Base-by-base conservation (phyloP, 2,329 filamentous ascomycete species). In the Chalara sp. region DNA sequence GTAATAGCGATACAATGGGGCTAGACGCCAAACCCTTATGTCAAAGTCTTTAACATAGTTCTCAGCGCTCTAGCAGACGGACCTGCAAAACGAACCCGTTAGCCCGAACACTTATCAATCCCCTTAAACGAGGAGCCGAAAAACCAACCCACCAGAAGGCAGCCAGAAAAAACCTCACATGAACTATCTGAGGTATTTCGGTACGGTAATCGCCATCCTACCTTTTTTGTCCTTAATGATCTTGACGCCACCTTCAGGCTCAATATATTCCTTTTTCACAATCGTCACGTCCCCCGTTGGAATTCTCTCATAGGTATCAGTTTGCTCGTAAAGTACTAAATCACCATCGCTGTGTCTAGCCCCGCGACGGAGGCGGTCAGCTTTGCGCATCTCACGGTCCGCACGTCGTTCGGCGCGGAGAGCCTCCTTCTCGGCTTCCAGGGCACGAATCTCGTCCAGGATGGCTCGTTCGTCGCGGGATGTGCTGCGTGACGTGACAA, bases 141-240 rank as follows among this genome's bases (percentile, higher is more conserved):
- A n/a, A 37, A 37, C 35, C 8, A 46, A 63, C 56, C 59, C 61
- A 63, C 56, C 58, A 58, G 54, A 59, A 50, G 54, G 56, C 49
- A 55, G 49, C 44, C 49, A 49, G 54, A 53, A 57, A 21, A 21
- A 21, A 21, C 44, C 56, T 44, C 49, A 47, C 40, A 51, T 76
- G 74, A 76, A 49, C 50, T 54, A 47, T 71, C 78, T 70, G 70
- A 82, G 78, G 51, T 63, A 55, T 73, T 83, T 82, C 65, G 86
- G 87, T 70, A 88, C 80, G 74, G 86, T 87, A 73, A 91, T 83
- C 76, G 84, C 81, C 82, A 93, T 84, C 87, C 85, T 93, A 95
- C 91, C 90, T 90, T 88, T 93, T 76, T 86, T 86, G 73, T 96
- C 89, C 76, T 87, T 89, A 72, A 89, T 87, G 62, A 96, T 82